Conservation (phyloP, 768 basidiomycete species). For the Cubamyces lactineus region DNA sequence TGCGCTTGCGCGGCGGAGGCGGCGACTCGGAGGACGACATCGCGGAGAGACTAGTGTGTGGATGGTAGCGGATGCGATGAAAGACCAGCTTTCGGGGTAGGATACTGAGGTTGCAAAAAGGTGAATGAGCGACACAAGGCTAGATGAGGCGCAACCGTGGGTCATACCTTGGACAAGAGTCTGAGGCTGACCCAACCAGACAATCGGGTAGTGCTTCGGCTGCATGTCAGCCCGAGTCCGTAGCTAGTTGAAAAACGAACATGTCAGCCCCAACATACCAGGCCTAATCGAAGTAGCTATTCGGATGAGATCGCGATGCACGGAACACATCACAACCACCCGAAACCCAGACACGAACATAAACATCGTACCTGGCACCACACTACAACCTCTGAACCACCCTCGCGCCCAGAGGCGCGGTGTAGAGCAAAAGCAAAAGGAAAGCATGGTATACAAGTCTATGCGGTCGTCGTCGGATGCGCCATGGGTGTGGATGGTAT, state of each 20-base stretch:
- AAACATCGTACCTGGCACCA: not conserved
- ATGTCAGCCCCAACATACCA: no score
- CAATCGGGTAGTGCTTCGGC: not conserved
- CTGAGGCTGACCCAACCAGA: not conserved
- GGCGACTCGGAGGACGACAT: not conserved
- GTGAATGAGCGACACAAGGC: not conserved
- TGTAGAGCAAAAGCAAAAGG: not conserved
- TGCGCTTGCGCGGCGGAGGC: constrained; percentile 11
- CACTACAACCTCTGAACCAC: no score
- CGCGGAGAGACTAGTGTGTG: not conserved
- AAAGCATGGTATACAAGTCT: constrained; percentile 19
- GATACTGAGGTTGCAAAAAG: not conserved
- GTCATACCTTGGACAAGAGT: not conserved
- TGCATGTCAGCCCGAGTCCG: not conserved
- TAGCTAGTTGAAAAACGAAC: no score
- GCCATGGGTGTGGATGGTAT: constrained; percentile 1
- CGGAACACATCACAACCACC: not conserved
- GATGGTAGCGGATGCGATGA: no score
- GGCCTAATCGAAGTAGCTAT: no score
- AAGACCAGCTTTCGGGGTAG: constrained; percentile 10
- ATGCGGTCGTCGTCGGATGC: constrained; percentile 1
- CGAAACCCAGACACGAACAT: no score
- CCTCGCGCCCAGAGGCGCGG: no score
- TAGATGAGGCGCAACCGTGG: not conserved
- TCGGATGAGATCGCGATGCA: no score